Conservation (phyloP, 768 basidiomycete genomes). For the Pisolithus microcarpus region DNA sequence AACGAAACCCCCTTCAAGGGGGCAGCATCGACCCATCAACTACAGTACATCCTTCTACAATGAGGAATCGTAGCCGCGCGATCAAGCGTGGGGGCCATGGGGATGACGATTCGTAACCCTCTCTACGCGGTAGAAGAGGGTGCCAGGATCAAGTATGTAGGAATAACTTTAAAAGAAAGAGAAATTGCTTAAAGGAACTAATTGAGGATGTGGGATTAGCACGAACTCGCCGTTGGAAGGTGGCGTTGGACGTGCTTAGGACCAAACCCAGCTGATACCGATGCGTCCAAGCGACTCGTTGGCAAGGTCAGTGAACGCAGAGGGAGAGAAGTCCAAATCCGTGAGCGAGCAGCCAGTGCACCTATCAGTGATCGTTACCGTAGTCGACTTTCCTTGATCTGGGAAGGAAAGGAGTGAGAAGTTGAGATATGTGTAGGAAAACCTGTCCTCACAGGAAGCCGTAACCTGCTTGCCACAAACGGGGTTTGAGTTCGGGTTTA, state of each 20-base stretch:
- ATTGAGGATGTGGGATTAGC: not conserved
- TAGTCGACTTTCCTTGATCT: conserved; percentile 48
- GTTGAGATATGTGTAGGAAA: not conserved
- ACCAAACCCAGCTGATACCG: conserved; percentile 46
- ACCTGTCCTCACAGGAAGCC: conserved; percentile 38
- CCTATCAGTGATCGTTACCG: conserved; percentile 51
- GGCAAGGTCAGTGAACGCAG: conserved; percentile 49
- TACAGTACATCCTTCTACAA: conserved; percentile 10
- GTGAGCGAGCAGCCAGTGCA: conserved; percentile 47
- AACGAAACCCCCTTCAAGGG: no score
- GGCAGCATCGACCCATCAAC: conserved; percentile 22
- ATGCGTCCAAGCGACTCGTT: conserved; percentile 43
- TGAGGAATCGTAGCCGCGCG: conserved; percentile 18
- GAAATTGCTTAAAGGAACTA: not conserved
- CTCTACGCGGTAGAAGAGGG: conserved; percentile 22
- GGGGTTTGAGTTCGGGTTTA: conserved; percentile 71
- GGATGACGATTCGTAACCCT: conserved; percentile 10
- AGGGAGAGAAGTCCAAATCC: conserved; percentile 58
- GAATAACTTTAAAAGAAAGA: not conserved
- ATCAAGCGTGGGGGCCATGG: conserved; percentile 13
- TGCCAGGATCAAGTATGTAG: not conserved
- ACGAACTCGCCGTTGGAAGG: not conserved
- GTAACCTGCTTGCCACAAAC: conserved; percentile 49
- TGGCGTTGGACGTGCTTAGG: conserved; percentile 6
- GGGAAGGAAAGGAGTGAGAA: conserved; percentile 5